Percentiles rank a stretch among this genome's conserved stretches.
phyloP scores from a whole-genome alignment of 208 protist genomes.

The Trypanosoma mega region DNA sequence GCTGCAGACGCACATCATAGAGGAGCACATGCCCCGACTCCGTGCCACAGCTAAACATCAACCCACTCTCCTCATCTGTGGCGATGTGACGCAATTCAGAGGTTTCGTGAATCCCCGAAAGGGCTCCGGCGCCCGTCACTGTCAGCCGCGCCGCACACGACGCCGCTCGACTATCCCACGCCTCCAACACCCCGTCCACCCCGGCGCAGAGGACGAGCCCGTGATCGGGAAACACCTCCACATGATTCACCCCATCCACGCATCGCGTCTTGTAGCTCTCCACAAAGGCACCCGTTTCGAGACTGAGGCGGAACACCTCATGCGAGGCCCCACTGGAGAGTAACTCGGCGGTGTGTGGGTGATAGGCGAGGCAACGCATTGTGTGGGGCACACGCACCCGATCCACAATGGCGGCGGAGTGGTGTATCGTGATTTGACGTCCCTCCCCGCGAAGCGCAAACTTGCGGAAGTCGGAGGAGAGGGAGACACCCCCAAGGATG shows the following conservation, averaged over 20 bases:
- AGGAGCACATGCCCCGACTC: slow-evolving; percentile 78
- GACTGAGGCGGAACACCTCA: slow-evolving; percentile 81
- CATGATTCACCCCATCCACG: slow-evolving; percentile 57
- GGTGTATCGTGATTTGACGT: slow-evolving; percentile 82
- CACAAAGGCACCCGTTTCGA: slow-evolving; percentile 80
- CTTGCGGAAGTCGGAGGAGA: slow-evolving; percentile 89
- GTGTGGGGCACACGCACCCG: slow-evolving; percentile 81
- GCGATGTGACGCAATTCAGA: slow-evolving; percentile 73
- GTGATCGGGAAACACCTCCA: slow-evolving; percentile 66
- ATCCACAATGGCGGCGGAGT: slow-evolving; percentile 76
- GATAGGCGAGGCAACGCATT: slow-evolving; percentile 76
- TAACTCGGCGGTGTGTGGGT: slow-evolving; percentile 70
- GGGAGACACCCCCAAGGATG: slow-evolving; percentile 74
- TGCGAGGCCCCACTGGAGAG: slow-evolving; percentile 70
- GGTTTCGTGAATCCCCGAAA: slow-evolving; percentile 28
- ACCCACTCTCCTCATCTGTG: slow-evolving; percentile 56
- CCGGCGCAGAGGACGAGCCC: slow-evolving; percentile 69
- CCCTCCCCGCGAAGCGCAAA: slow-evolving; percentile 82
- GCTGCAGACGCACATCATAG: slow-evolving; percentile 87
- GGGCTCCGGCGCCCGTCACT: slow-evolving; percentile 37
- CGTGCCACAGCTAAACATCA: slow-evolving; percentile 81
- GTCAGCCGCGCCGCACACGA: slow-evolving; percentile 49
- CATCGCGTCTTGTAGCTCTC: slow-evolving; percentile 77
- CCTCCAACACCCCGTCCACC: slow-evolving; percentile 74
- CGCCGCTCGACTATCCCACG: slow-evolving; percentile 70